Percentiles rank a stretch among this genome's conserved stretches.
phyloP scores from a whole-genome alignment of 2,329 filamentous ascomycete species.

The Aspergillus fumigatus region DNA sequence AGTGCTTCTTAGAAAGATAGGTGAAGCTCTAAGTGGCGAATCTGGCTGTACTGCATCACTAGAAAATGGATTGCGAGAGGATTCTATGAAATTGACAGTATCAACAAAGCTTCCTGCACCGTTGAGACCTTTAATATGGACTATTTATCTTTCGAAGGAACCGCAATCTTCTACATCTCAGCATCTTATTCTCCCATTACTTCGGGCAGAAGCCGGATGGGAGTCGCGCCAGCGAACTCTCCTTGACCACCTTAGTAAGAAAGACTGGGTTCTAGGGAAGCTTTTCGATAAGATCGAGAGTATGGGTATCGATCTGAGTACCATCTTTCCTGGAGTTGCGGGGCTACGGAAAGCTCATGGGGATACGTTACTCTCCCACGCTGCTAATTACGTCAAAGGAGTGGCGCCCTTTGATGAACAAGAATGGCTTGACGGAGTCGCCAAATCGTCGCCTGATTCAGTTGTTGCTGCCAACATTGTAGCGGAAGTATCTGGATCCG shows the following conservation, averaged over 20 bases:
- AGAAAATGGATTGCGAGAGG: conserved; percentile 19
- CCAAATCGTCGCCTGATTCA: conserved; percentile 12
- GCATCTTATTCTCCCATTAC: conserved; percentile 50
- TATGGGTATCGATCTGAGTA: conserved; percentile 51
- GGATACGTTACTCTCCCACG: conserved; percentile 45
- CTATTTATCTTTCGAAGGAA: conserved; percentile 42
- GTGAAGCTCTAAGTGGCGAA: conserved; percentile 41
- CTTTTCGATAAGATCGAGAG: conserved; percentile 56
- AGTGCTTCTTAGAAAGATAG: conserved; percentile 54
- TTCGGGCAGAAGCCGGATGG: conserved; percentile 46
- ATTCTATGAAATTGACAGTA: conserved; percentile 44
- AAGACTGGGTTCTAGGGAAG: conserved; percentile 56
- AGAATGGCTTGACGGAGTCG: conserved; percentile 38
- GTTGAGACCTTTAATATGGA: conserved; percentile 51
- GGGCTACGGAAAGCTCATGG: conserved; percentile 44
- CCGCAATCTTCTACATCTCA: conserved; percentile 41
- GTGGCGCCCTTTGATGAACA: conserved; percentile 50
- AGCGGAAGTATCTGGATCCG: conserved; percentile 19
- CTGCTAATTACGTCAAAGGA: conserved; percentile 52
- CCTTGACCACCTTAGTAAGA: conserved; percentile 49
- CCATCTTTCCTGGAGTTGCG: conserved; percentile 53
- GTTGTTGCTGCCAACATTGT: conserved; percentile 23
- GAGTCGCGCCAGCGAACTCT: conserved; percentile 47
- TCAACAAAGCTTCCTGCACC: conserved; percentile 50
- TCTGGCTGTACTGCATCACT: conserved; percentile 30